Percentiles rank a stretch among this genome's conserved stretches.
phyloP scores from a whole-genome alignment of 805 yeast genomes.

The Kodamaea laetipori region DNA sequence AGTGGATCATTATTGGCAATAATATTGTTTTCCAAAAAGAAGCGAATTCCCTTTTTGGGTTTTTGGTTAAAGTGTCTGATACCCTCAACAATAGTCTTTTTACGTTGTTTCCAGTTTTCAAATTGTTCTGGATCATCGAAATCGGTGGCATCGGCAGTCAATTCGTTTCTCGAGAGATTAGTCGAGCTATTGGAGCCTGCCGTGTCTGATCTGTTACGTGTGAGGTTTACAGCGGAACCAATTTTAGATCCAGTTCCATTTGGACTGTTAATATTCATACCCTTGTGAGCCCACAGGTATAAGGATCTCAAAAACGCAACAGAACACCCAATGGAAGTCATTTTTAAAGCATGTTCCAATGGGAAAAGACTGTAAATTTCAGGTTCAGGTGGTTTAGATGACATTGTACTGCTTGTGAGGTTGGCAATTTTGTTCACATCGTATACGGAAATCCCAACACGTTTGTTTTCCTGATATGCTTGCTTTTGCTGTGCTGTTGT shows the following conservation, averaged over 20 bases:
- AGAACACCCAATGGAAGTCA: constrained; percentile 75
- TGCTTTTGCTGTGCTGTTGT: constrained; percentile 68
- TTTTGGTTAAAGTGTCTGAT: constrained; percentile 78
- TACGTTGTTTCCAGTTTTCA: constrained; percentile 79
- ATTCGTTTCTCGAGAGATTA: constrained; percentile 32
- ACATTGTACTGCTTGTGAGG: constrained; percentile 66
- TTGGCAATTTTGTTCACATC: constrained; percentile 75
- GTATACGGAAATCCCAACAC: constrained; percentile 68
- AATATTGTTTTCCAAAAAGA: constrained; percentile 63
- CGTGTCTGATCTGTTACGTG: constrained; percentile 32
- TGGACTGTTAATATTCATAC: constrained; percentile 20
- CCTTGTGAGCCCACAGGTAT: constrained; percentile 82
- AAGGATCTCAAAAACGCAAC: constrained; percentile 82
- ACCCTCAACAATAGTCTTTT: constrained; percentile 78
- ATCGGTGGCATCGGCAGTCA: constrained; percentile 22
- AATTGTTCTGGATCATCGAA: constrained; percentile 79
- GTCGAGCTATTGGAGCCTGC: constrained; percentile 31
- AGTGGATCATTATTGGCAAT: constrained; percentile 60
- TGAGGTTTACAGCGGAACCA: constrained; percentile 8
- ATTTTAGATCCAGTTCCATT: constrained; percentile 3
- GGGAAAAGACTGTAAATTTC: constrained; percentile 62
- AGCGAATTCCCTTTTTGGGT: constrained; percentile 76
- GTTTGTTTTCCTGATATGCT: constrained; percentile 41
- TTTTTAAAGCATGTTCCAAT: constrained; percentile 79
- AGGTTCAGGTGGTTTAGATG: constrained; percentile 56